A percentile compares a stretch with the other conserved stretches of the same genome.
Conservation (phyloP, 768 basidiomycete genomes). For the Amanita exitialis region DNA sequence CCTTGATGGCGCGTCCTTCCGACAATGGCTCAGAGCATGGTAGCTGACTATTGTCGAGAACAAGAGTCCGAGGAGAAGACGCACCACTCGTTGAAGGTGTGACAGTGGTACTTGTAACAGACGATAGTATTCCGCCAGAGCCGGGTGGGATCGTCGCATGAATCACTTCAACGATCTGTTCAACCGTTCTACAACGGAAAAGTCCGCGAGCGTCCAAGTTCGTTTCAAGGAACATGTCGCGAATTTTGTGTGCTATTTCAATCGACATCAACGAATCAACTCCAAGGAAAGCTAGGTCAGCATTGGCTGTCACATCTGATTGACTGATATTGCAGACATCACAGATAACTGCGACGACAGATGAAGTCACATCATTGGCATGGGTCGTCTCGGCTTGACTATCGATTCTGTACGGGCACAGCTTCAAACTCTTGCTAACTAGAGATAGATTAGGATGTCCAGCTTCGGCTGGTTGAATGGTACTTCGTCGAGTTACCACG, state of each 20-base stretch:
- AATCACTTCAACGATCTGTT: constrained; percentile 18
- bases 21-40: neutral
- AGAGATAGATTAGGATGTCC: neutral
- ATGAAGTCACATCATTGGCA: constrained; percentile 13
- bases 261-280: constrained; percentile 59
- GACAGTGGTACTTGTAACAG: constrained; percentile 9
- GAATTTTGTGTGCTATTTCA: constrained; percentile 35
- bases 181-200: constrained; percentile 23
- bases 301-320: constrained; percentile 21
- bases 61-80: constrained; percentile 11
- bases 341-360: constrained; percentile 28
- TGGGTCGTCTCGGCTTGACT: neutral
- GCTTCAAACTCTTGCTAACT: neutral
- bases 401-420: neutral
- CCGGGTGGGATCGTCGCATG: neutral
- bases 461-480: neutral
- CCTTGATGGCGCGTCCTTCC: neutral
- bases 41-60: neutral
- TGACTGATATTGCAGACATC: constrained; percentile 30
- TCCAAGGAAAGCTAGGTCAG: constrained; percentile 42
- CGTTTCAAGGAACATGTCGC: constrained; percentile 21
- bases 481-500: neutral
- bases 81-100: constrained; percentile 12
- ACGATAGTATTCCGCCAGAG: constrained; percentile 10
- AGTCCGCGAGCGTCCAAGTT: constrained; percentile 21